These are phyloP conservation scores for Leccinum aurantiacum DNA, from an alignment of 768 basidiomycete genomes.

Conservation along the genomic window DNA sequence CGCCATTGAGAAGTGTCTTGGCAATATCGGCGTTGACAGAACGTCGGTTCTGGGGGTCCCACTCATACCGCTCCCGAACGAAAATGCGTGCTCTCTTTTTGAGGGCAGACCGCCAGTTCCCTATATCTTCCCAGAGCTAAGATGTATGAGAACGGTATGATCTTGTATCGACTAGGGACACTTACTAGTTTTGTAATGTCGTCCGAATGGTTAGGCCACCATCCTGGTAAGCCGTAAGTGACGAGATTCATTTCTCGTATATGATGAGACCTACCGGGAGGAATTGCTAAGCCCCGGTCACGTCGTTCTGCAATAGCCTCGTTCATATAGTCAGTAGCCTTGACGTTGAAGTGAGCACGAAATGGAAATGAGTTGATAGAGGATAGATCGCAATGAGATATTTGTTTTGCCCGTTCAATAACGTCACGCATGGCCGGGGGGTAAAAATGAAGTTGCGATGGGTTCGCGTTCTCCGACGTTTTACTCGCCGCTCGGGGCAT, in stretches of 20 bases:
- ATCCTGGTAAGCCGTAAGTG: too few relatives aligned
- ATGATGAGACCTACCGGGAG: not conserved
- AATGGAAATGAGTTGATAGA: not conserved
- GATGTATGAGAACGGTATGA: too few relatives aligned
- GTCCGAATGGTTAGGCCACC: not conserved
- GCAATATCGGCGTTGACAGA: too few relatives aligned
- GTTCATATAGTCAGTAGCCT: not conserved
- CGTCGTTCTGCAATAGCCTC: not conserved
- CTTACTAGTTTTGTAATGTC: not conserved
- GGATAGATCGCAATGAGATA: not conserved
- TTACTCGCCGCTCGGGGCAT: too few relatives aligned
- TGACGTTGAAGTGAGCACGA: not conserved
- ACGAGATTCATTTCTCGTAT: not conserved
- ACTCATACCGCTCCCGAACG: too few relatives aligned
- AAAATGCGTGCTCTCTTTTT: too few relatives aligned
- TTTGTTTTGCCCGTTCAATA: not conserved
- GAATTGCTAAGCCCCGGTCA: not conserved
- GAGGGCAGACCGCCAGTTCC: too few relatives aligned
- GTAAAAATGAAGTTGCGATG: not conserved
- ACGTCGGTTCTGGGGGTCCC: not conserved
- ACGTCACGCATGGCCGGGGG: not conserved
- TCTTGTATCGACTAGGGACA: not conserved
- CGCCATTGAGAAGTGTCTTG: too few relatives aligned
- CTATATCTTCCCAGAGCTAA: too few relatives aligned
- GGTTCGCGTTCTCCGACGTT: not conserved